Evolutionary conservation across 1,284 basidiomycete species (phyloP), one percentile per base, ranked within the genome.

Genomic region (Pseudozyma flocculosa): DNA sequence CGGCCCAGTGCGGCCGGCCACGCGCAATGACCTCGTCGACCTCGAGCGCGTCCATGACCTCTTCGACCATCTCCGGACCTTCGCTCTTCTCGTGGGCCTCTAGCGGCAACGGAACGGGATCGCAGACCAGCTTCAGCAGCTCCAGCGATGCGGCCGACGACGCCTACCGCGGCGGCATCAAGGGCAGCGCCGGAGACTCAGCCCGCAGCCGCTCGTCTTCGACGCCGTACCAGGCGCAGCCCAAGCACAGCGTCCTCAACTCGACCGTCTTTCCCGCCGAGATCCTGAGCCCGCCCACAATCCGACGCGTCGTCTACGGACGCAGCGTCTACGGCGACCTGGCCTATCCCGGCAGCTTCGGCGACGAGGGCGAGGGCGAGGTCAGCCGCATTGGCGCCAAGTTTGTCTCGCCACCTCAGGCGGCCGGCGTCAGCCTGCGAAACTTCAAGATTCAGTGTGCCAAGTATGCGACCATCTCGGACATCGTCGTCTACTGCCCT

Each of bases 391-490:
- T 53, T 8, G 50, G 49, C 2, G 48, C 72, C 15, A 38, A 32
- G 10, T 75, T 73, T 34, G 43, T 54, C 42, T 39, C 47, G 23
- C 61, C 70, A 9, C 49, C 30, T 11, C 72, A 72, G 46, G 58
- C 61, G 3, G 49, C 64, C n/a, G 67, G 70, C 7, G 67, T 75
- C 43, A 72, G 67, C 42, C 40, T 74, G 48, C 68, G 75, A 49
- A 74, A 73, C 53, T 77, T 76, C 49, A 57, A 56, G 47, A 68
- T 69, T 21, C 70, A 82, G 79, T 75, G 80, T 82, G 81, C 84
- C 70, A 90, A 93, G 68, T 92, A 92, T 73, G 87, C 90, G 0
- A 88, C 89, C 2, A 82, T 95, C 37, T 91, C 89, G 43, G 92
- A 95, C 76, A 85, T 95, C 58, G 85, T 93, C 57, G 81, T 94